phyloP scores from a whole-genome alignment of 306 rosid genomes.

The Phaseolus lunatus region DNA sequence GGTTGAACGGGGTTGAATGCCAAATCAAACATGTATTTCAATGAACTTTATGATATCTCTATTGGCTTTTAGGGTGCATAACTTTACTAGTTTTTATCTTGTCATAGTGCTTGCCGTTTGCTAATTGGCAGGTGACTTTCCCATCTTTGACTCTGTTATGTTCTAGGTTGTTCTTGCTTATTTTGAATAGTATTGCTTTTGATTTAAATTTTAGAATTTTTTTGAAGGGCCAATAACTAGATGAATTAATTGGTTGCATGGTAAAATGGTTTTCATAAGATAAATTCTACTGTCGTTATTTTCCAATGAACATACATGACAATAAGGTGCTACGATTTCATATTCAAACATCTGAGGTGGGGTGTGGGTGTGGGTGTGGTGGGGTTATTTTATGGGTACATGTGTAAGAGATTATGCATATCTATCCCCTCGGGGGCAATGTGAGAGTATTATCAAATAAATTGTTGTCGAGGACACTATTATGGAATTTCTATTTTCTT shows the following conservation, averaged over 20 bases:
- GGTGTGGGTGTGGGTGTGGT: no score
- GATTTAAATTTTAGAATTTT: not conserved
- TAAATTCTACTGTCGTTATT: not conserved
- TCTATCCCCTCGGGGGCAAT: not conserved
- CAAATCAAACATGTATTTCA: not conserved
- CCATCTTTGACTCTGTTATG: not conserved
- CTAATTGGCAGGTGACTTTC: slow-evolving; percentile 18
- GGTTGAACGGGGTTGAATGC: not conserved
- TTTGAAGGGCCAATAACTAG: not conserved
- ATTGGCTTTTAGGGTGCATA: slow-evolving; percentile 1
- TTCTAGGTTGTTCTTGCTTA: slow-evolving; percentile 7
- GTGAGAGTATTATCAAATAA: not conserved
- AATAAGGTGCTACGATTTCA: not conserved
- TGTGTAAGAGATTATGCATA: not conserved
- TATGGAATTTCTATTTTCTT: slow-evolving; percentile 2
- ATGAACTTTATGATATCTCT: not conserved
- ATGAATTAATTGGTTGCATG: not conserved
- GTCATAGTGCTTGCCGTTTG: not conserved
- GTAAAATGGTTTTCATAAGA: not conserved
- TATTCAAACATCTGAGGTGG: not conserved
- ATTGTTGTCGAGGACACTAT: not conserved
- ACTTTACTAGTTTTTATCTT: not conserved
- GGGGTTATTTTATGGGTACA: not conserved
- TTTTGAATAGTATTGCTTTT: slow-evolving; percentile 2
- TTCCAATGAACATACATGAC: not conserved